These are phyloP conservation scores for Solanum acaule DNA, from an alignment of 257 asterid species.

Conservation along the genomic window DNA sequence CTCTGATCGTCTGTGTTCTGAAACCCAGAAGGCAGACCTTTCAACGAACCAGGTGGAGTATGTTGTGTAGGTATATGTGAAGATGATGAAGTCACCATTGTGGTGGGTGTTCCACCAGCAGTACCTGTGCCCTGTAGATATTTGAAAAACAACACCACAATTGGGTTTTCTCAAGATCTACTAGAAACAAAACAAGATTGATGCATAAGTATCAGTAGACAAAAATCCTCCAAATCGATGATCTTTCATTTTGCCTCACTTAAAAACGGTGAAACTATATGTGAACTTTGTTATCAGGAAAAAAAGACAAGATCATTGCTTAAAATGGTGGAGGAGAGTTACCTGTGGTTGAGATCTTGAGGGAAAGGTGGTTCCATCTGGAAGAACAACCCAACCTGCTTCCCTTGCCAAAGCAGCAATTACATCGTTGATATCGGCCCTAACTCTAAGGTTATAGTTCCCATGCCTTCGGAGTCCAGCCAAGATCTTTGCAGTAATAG, in stretches of 20 bases:
- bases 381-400: conserved; percentile 99
- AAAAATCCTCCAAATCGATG: not conserved
- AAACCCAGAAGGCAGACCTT: conserved; percentile 54
- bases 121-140: conserved; percentile 43
- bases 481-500: conserved; percentile 92
- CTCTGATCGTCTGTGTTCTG: conserved; percentile 40
- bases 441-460: conserved; percentile 90
- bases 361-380: conserved; percentile 99
- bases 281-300: not conserved
- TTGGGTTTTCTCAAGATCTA: conserved; percentile 1
- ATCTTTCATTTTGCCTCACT: not conserved
- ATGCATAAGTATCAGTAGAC: not conserved
- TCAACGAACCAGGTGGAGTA: conserved; percentile 45
- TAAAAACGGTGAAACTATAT: not conserved
- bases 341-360: conserved; percentile 65
- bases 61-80: conserved; percentile 53
- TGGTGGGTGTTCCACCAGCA: conserved; percentile 35
- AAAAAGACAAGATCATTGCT: not conserved
- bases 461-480: conserved; percentile 98
- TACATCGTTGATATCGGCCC: conserved; percentile 97
- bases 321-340: conserved; percentile 2
- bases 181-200: conserved; percentile 3
- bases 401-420: conserved; percentile 98
- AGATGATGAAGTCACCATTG: conserved; percentile 38
- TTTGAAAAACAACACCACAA: conserved; percentile 6